Conservation (phyloP, 2,329 filamentous ascomycete genomes). For the Coniella lustricola region DNA sequence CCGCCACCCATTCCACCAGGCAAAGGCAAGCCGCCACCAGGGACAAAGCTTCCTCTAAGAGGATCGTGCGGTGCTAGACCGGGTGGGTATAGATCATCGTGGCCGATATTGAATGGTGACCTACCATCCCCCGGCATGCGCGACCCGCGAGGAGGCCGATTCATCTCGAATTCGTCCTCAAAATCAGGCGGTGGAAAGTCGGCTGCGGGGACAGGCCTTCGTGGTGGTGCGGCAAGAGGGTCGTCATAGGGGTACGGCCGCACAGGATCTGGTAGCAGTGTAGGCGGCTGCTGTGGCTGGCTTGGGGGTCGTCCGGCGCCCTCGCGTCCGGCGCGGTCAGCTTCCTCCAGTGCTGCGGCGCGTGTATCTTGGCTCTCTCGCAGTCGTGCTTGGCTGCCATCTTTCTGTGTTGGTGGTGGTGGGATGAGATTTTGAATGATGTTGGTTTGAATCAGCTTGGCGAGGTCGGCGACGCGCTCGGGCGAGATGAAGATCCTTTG, state of each 20-base stretch:
- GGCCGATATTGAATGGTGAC: constrained; percentile 65
- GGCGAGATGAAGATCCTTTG: constrained; percentile 66
- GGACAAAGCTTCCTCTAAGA: constrained; percentile 57
- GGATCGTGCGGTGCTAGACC: constrained; percentile 83
- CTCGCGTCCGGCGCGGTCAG: constrained; percentile 26
- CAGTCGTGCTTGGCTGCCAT: constrained; percentile 55
- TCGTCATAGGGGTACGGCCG: constrained; percentile 53
- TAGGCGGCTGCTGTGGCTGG: constrained; percentile 39
- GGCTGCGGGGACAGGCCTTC: constrained; percentile 57
- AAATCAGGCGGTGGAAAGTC: constrained; percentile 85
- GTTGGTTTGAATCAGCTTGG: constrained; percentile 64
- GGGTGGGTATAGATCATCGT: constrained; percentile 80
- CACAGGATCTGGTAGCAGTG: constrained; percentile 49
- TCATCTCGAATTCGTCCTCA: constrained; percentile 85
- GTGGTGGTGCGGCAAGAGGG: constrained; percentile 54
- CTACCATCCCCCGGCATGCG: constrained; percentile 28
- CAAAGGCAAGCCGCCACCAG: constrained; percentile 49
- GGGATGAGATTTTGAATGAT: constrained; percentile 82
- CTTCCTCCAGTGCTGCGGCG: constrained; percentile 34
- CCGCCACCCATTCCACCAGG: constrained; percentile 55
- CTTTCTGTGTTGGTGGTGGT: constrained; percentile 60
- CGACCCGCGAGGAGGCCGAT: constrained; percentile 49
- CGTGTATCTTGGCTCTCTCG: constrained; percentile 40
- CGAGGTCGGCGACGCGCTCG: constrained; percentile 59
- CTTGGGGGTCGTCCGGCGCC: constrained; percentile 22